These are phyloP conservation scores for Loxodes magnus DNA, from an alignment of 73 alveolate genomes.

Conservation along the genomic window DNA sequence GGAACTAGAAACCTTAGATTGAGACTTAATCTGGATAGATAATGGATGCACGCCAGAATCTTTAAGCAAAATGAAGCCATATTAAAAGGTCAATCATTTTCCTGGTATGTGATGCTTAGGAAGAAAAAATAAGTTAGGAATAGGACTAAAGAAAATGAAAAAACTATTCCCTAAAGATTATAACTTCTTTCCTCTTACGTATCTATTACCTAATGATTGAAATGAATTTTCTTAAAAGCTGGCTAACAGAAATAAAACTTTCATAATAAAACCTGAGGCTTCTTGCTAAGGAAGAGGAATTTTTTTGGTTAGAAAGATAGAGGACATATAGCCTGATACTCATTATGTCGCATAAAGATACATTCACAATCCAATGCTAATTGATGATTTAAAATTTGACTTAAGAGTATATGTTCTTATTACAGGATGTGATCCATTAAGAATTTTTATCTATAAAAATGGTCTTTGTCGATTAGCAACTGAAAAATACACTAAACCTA, in stretches of 20 bases:
- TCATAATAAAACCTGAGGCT: conserved; percentile 92
- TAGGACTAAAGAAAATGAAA: conserved; percentile 26
- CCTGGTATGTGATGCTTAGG: conserved; percentile 45
- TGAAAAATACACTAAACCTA: conserved; percentile 46
- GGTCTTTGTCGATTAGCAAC: conserved; percentile 68
- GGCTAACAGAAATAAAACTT: conserved; percentile 40
- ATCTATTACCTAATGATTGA: conserved; percentile 45
- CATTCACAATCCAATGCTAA: conserved; percentile 66
- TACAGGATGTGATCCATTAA: conserved; percentile 61
- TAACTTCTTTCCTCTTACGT: conserved; percentile 39
- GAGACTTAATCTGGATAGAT: conserved; percentile 34
- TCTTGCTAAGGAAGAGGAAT: conserved; percentile 96
- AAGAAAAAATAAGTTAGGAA: conserved; percentile 27
- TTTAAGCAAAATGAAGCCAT: conserved; percentile 27
- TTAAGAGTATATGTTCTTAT: conserved; percentile 77
- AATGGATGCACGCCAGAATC: conserved; percentile 19
- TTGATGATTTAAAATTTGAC: conserved; percentile 79
- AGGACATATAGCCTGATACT: conserved; percentile 38
- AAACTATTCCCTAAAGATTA: conserved; percentile 26
- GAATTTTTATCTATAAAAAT: conserved; percentile 55
- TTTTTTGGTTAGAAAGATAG: conserved; percentile 69
- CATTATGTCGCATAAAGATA: conserved; percentile 66
- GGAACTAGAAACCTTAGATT: too few species aligned
- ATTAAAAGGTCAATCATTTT: conserved; percentile 40
- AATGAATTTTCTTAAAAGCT: conserved; percentile 18